These are phyloP conservation scores for Talaromyces sp. DNA, from an alignment of 2,329 filamentous ascomycete species.

Conservation along the genomic window DNA sequence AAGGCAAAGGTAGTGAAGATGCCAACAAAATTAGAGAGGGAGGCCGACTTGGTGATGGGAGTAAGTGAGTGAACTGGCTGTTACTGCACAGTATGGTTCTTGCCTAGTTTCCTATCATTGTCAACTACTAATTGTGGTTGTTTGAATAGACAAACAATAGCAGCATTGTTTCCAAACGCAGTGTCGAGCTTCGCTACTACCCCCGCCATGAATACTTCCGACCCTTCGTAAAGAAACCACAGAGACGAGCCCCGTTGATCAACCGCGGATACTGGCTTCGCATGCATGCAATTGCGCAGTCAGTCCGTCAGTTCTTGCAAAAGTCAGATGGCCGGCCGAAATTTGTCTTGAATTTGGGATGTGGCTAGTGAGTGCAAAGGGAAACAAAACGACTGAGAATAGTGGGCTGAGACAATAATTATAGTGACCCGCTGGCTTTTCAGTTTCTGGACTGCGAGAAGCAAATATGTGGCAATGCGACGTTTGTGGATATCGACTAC, in stretches of 20 bases:
- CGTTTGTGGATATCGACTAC: conserved; percentile 83
- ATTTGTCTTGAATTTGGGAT: conserved; percentile 77
- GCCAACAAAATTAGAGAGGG: conserved; percentile 29
- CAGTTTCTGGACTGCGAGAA: conserved; percentile 67
- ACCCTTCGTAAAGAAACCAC: conserved; percentile 79
- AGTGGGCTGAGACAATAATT: conserved; percentile 20
- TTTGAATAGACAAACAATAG: conserved; percentile 69
- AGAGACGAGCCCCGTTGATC: conserved; percentile 78
- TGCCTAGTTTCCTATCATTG: not conserved
- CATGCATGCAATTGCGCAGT: conserved; percentile 72
- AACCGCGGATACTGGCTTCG: conserved; percentile 86
- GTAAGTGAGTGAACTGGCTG: conserved; percentile 40
- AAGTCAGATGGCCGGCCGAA: conserved; percentile 53
- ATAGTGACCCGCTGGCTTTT: conserved; percentile 80
- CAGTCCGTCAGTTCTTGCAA: conserved; percentile 67
- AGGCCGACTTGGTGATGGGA: conserved; percentile 50
- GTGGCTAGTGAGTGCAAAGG: conserved; percentile 68
- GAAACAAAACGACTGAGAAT: conserved; percentile 10
- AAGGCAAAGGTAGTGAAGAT: not conserved
- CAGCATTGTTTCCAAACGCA: conserved; percentile 86
- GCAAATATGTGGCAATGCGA: conserved; percentile 50
- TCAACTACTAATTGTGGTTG: not conserved
- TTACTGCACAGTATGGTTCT: conserved; percentile 4
- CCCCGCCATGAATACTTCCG: conserved; percentile 78
- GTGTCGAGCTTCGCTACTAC: conserved; percentile 84